phyloP scores from a whole-genome alignment of 2,329 filamentous ascomycete species.

The Calonectria pseudoreteaudii region DNA sequence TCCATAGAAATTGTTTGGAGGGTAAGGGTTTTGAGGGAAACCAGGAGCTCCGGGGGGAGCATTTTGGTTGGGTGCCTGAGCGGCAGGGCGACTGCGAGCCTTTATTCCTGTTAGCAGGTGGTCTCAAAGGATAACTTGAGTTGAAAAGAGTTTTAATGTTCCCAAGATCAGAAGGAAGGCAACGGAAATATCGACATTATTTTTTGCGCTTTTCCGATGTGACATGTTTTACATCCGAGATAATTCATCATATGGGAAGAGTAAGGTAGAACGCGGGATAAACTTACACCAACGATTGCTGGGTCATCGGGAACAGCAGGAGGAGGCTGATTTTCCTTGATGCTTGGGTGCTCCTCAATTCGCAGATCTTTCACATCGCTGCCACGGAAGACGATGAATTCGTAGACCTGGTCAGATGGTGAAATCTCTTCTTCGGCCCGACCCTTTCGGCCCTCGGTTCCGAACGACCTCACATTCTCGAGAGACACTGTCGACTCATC shows the following conservation, averaged over 20 bases:
- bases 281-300: constrained; percentile 95
- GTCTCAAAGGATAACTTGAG: constrained; percentile 36
- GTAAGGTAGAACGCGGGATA: constrained; percentile 10
- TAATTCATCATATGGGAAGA: constrained; percentile 84
- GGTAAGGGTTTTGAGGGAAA: constrained; percentile 59
- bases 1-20: constrained; percentile 61
- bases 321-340: constrained; percentile 80
- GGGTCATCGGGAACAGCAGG: constrained; percentile 91
- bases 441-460: constrained; percentile 89
- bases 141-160: constrained; percentile 15
- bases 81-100: constrained; percentile 55
- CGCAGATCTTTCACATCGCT: constrained; percentile 98
- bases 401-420: constrained; percentile 89
- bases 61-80: constrained; percentile 46
- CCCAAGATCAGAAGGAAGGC: constrained; percentile 95
- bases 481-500: constrained; percentile 96
- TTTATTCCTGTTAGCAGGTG: constrained; percentile 43
- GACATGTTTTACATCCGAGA: constrained; percentile 94
- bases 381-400: constrained; percentile 98
- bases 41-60: constrained; percentile 50
- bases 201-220: constrained; percentile 93
- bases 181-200: constrained; percentile 99
- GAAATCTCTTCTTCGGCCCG: constrained; percentile 85
- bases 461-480: constrained; percentile 94
- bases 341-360: constrained; percentile 84